phyloP scores from a whole-genome alignment of 2,329 filamentous ascomycete genomes.

The Trichoderma sp. region DNA sequence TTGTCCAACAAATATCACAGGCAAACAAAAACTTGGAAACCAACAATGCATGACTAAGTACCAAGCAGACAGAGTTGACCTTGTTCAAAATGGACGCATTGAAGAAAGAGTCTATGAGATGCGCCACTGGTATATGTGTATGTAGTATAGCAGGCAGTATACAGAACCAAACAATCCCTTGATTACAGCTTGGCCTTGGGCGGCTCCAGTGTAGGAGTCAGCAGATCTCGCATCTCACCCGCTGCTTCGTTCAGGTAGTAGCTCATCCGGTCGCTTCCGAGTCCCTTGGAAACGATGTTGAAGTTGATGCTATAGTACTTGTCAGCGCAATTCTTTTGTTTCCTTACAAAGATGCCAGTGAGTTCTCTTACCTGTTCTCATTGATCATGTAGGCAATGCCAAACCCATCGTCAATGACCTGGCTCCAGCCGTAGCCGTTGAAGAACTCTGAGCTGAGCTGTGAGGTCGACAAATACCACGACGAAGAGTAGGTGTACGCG shows the following conservation, averaged over 20 bases:
- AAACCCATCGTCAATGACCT: constrained; percentile 94
- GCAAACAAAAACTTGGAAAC: no score
- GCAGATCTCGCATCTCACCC: constrained; percentile 81
- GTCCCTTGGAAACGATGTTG: constrained; percentile 92
- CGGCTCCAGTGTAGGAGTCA: constrained; percentile 75
- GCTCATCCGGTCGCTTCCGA: constrained; percentile 91
- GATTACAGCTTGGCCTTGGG: constrained; percentile 81
- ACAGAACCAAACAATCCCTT: no score
- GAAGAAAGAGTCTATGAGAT: constrained; percentile 14
- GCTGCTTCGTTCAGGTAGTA: constrained; percentile 95
- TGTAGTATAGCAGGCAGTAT: constrained; percentile 39
- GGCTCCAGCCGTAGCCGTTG: constrained; percentile 98
- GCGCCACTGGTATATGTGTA: background rate
- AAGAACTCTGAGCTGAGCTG: constrained; percentile 97
- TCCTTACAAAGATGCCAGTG: background rate
- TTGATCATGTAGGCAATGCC: constrained; percentile 99
- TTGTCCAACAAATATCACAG: no score
- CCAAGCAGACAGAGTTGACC: background rate
- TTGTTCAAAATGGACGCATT: background rate
- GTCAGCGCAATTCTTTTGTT: background rate
- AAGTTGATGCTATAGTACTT: constrained; percentile 75
- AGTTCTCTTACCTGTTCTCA: constrained; percentile 73
- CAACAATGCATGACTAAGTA: background rate
- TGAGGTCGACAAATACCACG: constrained; percentile 86
- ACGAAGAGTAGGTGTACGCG: constrained; percentile 77